Conservation (phyloP, 2,329 filamentous ascomycete genomes). For the Alternaria sp. region DNA sequence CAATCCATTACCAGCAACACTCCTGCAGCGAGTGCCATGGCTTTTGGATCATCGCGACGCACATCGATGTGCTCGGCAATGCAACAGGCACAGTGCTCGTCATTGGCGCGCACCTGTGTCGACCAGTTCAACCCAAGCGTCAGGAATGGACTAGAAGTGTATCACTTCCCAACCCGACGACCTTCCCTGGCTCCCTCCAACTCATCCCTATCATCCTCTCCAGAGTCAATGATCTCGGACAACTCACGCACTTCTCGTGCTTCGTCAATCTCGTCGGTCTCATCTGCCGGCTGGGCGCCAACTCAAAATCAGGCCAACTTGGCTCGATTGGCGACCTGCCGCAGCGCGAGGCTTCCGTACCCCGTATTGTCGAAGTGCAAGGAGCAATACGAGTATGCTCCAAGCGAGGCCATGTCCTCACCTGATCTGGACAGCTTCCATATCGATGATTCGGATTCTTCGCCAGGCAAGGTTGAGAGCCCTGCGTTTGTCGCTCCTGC, state of each 20-base stretch:
- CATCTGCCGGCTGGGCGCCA: conserved; percentile 62
- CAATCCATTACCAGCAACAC: conserved; percentile 62
- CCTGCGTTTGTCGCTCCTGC: conserved; percentile 30
- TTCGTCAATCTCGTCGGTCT: conserved; percentile 63
- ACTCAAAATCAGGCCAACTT: conserved; percentile 57
- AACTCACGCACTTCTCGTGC: conserved; percentile 64
- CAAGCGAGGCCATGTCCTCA: conserved; percentile 49
- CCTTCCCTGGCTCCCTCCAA: conserved; percentile 60
- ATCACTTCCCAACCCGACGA: conserved; percentile 55
- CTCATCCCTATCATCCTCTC: conserved; percentile 62
- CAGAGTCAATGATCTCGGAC: conserved; percentile 71
- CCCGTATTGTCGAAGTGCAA: conserved; percentile 49
- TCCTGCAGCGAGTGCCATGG: conserved; percentile 68
- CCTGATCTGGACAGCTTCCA: conserved; percentile 60
- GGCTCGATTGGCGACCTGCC: conserved; percentile 62
- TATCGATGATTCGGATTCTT: conserved; percentile 53
- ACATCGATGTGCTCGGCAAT: conserved; percentile 68
- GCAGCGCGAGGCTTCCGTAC: conserved; percentile 57
- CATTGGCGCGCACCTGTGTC: conserved; percentile 63
- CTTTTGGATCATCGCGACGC: conserved; percentile 58
- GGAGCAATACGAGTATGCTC: conserved; percentile 45
- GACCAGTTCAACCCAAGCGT: conserved; percentile 58
- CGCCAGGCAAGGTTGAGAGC: conserved; percentile 38
- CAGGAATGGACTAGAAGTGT: conserved; percentile 55
- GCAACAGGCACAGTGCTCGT: conserved; percentile 64